These are phyloP conservation scores for Corynascus novoguineensis DNA, from an alignment of 495 filamentous ascomycete genomes.

Conservation along the genomic window DNA sequence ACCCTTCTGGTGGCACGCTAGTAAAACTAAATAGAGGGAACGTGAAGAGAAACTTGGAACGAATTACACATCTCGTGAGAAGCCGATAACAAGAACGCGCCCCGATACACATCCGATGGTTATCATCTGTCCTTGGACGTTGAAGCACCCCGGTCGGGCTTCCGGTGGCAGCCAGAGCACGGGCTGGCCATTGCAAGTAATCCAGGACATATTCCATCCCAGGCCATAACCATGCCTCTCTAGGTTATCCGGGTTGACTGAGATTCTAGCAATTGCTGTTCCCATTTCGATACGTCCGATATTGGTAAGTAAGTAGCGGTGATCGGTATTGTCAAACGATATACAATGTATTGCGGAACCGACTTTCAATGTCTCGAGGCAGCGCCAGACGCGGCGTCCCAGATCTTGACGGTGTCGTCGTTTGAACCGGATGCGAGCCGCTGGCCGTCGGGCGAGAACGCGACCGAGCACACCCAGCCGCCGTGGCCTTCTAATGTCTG, in stretches of 20 bases:
- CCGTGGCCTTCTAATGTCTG: not conserved
- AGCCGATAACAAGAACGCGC: not conserved
- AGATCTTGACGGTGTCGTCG: not conserved
- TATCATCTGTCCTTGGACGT: not conserved
- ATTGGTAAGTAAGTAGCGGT: not conserved
- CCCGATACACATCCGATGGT: not conserved
- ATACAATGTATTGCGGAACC: not conserved
- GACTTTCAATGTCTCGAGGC: not conserved
- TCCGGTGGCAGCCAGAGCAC: not conserved
- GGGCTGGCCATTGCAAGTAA: not conserved
- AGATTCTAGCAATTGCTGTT: not conserved
- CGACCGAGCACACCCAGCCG: not conserved
- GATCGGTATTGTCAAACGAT: not conserved
- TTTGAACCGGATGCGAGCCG: not conserved
- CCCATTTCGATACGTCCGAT: not conserved
- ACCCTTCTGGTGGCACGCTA: not conserved
- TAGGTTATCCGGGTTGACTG: not conserved
- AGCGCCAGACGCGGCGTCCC: not conserved
- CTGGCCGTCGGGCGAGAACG: not conserved
- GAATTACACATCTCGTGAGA: not conserved
- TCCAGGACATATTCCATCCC: not conserved
- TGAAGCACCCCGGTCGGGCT: not conserved
- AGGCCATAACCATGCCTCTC: not conserved
- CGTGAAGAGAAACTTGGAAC: not conserved
- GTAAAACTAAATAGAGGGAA: not conserved